Base-by-base conservation (phyloP, 2,329 filamentous ascomycete genomes). In the Ophiocordyceps robertsii region DNA sequence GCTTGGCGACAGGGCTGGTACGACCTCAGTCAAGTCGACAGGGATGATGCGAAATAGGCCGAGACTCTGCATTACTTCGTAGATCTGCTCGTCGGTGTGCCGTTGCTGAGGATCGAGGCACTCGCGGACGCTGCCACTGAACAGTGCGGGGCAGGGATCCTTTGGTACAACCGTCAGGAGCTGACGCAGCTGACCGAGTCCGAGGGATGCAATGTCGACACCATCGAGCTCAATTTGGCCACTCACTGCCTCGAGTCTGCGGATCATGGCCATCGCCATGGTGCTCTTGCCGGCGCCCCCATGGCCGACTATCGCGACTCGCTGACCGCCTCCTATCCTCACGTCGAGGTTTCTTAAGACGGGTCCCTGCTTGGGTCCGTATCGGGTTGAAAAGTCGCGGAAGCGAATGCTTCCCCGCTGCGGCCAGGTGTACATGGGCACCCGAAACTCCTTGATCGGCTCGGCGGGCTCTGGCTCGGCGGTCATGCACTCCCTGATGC, bases 281-380 rank as follows among this genome's bases (percentile, higher is more conserved):
- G 84, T 89, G 32, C 77, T 84, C 61, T 92, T 90, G 6, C 84
- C 85, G 2, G 80, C 85, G 0, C 82, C 77, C 0, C 84, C 89
- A 12, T 84, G 75, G 1, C 85, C 85, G 6, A 86, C 79, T 9
- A 90, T 71, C 2, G 68, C 68, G 32, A 48, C 32, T 24, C 45
- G 43, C 17, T 42, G 39, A 13, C 45, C 43, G 3, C 40, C 37
- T 12, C 38, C 29, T 2, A 41, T 44, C 2, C 17, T 5, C 4
- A 48, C 19, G 13, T 38, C 17, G 8, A 48, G 40, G 6, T 37
- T 16, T 6, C 29, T 32, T 13, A 48, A 6, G 2, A 43, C 45
- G 13, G 33, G 16, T 4, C 29, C 35, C 4, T 33, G 36, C 14
- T 40, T 39, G 3, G 40, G 17, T 6, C n/a, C 30, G 41, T 46